phyloP scores from a whole-genome alignment of 805 yeast species.

The Myxozyma udenii region DNA sequence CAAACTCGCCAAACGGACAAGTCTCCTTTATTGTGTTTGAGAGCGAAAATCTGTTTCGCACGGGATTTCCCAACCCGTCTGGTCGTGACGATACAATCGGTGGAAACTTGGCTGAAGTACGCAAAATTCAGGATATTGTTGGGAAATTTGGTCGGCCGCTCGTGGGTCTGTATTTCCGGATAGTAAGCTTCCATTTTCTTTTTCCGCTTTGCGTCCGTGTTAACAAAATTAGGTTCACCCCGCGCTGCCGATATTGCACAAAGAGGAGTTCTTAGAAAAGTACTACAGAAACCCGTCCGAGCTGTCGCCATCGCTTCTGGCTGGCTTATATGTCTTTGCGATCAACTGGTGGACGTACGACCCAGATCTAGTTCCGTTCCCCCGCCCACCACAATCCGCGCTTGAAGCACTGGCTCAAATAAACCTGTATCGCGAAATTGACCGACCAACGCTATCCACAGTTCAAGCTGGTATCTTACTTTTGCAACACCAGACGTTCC shows the following conservation, averaged over 20 bases:
- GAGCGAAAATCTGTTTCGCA: constrained; percentile 25
- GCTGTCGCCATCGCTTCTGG: constrained; percentile 32
- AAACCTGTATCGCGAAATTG: constrained; percentile 31
- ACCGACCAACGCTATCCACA: constrained; percentile 39
- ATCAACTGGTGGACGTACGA: constrained; percentile 35
- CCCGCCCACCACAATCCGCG: constrained; percentile 26
- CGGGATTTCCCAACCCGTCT: constrained; percentile 23
- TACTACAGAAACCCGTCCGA: constrained; percentile 32
- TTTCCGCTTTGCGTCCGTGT: background rate
- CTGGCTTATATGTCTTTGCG: constrained; percentile 33
- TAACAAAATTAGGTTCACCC: constrained; percentile 26
- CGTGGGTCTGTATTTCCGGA: constrained; percentile 30
- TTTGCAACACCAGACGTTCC: constrained; percentile 46
- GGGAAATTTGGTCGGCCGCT: constrained; percentile 31
- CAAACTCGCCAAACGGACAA: constrained; percentile 8
- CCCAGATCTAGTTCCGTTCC: constrained; percentile 27
- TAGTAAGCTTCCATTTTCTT: constrained; percentile 17
- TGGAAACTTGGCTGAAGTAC: constrained; percentile 30
- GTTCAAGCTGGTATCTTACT: constrained; percentile 44
- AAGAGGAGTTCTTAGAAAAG: constrained; percentile 33
- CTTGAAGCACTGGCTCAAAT: constrained; percentile 29
- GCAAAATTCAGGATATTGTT: constrained; percentile 32
- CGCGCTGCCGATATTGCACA: constrained; percentile 33
- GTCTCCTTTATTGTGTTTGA: constrained; percentile 32
- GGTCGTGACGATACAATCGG: constrained; percentile 33